These are phyloP conservation scores for Aspergillus saccharolyticus DNA, from an alignment of 495 filamentous ascomycete species.

Conservation along the genomic window DNA sequence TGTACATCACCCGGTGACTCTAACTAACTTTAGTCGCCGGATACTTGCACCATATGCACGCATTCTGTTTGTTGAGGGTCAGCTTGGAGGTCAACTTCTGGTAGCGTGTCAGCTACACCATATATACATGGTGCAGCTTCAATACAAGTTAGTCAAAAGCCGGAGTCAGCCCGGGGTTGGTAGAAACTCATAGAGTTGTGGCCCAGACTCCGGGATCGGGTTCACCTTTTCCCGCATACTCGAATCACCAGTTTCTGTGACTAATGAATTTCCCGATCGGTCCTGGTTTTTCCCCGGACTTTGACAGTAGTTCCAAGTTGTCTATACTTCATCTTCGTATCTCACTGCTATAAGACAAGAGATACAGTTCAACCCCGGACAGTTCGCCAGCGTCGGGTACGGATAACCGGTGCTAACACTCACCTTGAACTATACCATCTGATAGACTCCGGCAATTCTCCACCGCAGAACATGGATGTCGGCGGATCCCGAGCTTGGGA, in stretches of 20 bases:
- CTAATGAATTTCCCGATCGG: conserved; percentile 2
- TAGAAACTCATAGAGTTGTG: neutral
- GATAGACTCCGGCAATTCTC: neutral
- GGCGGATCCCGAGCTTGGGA: conserved; percentile 4
- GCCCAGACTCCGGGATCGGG: neutral
- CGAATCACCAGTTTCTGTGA: neutral
- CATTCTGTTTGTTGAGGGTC: too few species aligned
- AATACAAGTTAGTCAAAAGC: neutral
- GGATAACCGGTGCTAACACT: neutral
- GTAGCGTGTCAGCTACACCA: too few species aligned
- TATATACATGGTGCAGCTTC: too few species aligned
- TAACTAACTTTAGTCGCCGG: too few species aligned
- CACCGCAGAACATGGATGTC: neutral
- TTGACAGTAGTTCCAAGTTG: neutral
- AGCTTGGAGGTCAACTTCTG: too few species aligned
- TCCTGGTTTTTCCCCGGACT: conserved; percentile 1
- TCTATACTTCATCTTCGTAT: neutral
- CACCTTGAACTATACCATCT: neutral
- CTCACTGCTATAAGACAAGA: neutral
- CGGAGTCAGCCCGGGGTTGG: neutral
- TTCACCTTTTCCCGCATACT: neutral
- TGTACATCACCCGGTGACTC: too few species aligned
- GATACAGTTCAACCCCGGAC: neutral
- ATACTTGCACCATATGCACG: too few species aligned
- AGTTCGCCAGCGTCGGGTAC: neutral